Conservation (phyloP, 2,329 filamentous ascomycete genomes). For the Fusarium bactridioides region DNA sequence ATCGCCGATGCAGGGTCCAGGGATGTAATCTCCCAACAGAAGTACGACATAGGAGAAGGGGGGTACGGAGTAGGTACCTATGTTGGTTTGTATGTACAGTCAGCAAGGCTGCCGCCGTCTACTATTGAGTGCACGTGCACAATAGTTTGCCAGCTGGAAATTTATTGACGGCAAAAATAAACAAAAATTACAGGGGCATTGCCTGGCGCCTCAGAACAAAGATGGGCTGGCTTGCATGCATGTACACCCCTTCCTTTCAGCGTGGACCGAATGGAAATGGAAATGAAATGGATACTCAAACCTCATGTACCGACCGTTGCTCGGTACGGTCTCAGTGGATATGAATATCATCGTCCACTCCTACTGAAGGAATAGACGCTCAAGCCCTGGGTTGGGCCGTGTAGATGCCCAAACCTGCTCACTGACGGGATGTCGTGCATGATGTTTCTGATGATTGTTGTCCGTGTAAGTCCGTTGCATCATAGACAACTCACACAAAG, state of each 20-base stretch:
- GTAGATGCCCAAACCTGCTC: constrained; percentile 34
- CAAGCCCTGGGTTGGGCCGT: constrained; percentile 37
- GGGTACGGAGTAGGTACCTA: not conserved
- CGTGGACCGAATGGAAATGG: not conserved
- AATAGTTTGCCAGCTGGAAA: not conserved
- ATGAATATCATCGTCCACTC: constrained; percentile 23
- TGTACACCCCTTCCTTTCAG: constrained; percentile 15
- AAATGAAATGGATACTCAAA: constrained; percentile 10
- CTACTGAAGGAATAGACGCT: constrained; percentile 17
- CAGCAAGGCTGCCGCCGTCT: constrained; percentile 5
- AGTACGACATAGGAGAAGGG: constrained; percentile 40
- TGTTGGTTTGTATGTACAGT: not conserved
- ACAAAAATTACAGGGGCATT: constrained; percentile 17
- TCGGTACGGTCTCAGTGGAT: constrained; percentile 19
- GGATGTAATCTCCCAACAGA: constrained; percentile 43
- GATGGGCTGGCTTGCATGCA: not conserved
- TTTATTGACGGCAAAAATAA: constrained; percentile 9
- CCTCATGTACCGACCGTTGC: constrained; percentile 23
- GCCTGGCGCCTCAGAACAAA: not conserved
- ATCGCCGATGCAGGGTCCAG: constrained; percentile 34
- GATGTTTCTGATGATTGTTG: constrained; percentile 17
- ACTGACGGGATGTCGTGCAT: constrained; percentile 38
- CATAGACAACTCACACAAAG: constrained; percentile 4
- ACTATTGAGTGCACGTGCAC: constrained; percentile 29
- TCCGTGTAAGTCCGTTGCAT: constrained; percentile 10